Conservation (phyloP, 1,284 basidiomycete species). For the Pseudozyma thailandica region DNA sequence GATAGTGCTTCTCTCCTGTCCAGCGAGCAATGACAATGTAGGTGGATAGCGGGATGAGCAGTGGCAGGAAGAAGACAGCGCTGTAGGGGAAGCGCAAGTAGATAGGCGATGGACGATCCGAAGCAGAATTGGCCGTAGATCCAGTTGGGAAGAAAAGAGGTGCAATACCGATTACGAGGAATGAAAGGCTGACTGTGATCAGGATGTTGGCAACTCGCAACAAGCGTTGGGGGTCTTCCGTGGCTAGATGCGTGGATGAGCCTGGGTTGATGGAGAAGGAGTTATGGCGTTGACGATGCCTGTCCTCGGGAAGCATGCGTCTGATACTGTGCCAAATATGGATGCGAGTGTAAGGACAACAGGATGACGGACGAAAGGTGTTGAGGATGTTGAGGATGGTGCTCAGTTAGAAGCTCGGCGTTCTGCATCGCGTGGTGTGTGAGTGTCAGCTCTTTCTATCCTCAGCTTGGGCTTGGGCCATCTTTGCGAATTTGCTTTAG, state of each 20-base stretch:
- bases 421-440: slow-evolving; percentile 3
- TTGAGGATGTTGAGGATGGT: background rate
- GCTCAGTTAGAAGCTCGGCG: background rate
- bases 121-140: background rate
- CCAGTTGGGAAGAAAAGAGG: slow-evolving; percentile 11
- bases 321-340: background rate
- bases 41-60: slow-evolving; percentile 57
- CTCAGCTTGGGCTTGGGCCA: slow-evolving; percentile 4
- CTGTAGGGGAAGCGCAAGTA: slow-evolving; percentile 51
- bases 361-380: background rate
- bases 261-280: slow-evolving; percentile 27
- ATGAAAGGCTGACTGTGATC: slow-evolving; percentile 24
- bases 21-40: slow-evolving; percentile 64
- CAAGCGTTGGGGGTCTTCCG: slow-evolving; percentile 2
- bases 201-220: slow-evolving; percentile 16
- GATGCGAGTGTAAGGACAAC: background rate
- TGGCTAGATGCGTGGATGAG: background rate
- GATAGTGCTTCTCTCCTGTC: slow-evolving; percentile 58
- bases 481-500: background rate
- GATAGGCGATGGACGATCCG: background rate
- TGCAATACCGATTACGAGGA: slow-evolving; percentile 17
- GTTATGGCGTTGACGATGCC: slow-evolving; percentile 18
- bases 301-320: slow-evolving; percentile 22
- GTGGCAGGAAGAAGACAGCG: slow-evolving; percentile 52
- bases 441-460: background rate